A percentile compares a stretch with the other conserved stretches of the same genome.
These are phyloP conservation scores for Sporisorium reilianum DNA, from an alignment of 1,284 basidiomycete species.

Conservation along the genomic window DNA sequence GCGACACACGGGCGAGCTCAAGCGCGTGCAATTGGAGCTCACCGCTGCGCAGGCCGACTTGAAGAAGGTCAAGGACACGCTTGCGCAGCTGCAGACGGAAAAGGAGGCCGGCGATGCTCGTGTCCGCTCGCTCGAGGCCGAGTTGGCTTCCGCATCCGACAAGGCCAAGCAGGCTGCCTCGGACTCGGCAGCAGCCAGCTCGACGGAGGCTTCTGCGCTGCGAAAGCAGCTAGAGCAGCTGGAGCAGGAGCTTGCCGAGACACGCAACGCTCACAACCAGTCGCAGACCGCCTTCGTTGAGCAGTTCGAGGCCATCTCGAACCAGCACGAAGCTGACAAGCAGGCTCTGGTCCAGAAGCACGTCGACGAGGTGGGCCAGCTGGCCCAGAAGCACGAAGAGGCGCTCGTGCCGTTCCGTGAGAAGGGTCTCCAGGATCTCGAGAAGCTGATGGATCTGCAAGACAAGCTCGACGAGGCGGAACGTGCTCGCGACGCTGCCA, in stretches of 20 bases:
- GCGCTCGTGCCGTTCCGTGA: conserved; percentile 34
- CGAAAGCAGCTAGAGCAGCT: conserved; percentile 37
- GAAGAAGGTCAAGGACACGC: conserved; percentile 43
- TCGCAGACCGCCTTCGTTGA: conserved; percentile 51
- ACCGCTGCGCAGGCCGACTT: conserved; percentile 46
- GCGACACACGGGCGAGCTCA: conserved; percentile 32
- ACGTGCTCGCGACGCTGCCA: conserved; percentile 45
- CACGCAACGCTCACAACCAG: conserved; percentile 41
- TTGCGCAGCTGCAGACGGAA: conserved; percentile 33
- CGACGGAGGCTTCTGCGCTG: conserved; percentile 31
- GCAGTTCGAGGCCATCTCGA: conserved; percentile 43
- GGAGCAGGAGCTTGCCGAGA: conserved; percentile 43
- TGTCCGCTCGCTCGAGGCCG: conserved; percentile 31
- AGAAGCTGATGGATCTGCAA: conserved; percentile 51
- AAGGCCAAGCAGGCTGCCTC: conserved; percentile 40
- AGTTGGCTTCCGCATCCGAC: conserved; percentile 36
- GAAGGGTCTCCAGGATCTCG: conserved; percentile 39
- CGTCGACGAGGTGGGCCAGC: conserved; percentile 37
- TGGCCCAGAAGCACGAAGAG: conserved; percentile 33
- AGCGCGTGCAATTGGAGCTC: conserved; percentile 46
- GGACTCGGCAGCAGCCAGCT: conserved; percentile 25
- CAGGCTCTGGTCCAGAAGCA: conserved; percentile 44
- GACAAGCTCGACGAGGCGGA: conserved; percentile 51
- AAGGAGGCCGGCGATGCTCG: conserved; percentile 36
- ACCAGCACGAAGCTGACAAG: conserved; percentile 37